Evolutionary conservation across 257 asterid genomes (phyloP), one percentile per base, ranked within the genome.

Genomic region (Fraxinus americana): DNA sequence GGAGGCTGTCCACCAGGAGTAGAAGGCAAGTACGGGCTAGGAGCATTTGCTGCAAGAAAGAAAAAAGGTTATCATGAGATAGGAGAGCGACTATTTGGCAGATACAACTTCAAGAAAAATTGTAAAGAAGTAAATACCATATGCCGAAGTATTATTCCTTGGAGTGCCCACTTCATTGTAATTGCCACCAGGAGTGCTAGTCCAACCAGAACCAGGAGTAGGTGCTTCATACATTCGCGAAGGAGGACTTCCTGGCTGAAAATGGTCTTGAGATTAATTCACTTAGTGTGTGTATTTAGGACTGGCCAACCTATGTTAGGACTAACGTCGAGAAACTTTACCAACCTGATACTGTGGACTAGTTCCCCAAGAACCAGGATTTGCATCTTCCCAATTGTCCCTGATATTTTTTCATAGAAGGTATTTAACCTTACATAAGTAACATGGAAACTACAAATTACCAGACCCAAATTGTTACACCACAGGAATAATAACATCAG

Each of bases 1-100:
- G 99, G 99, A 59, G 96, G 98, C 81, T 91, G 98, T 61, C 99
- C 99, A 74, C 99, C 97, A 38, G 98, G 98, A 52, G 98, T 93
- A 16, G 97, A 92, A 52, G 99, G 98, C 83, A 96, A 75, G 86
- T 93, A 93, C 17, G 99, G 99, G 79, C 98, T 96, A 25, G 99
- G 97, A 77, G 97, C 98, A 91, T 93, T 96, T 80, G 90, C 98
- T 96, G 90, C 72, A 72, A 29, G 77, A 72, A 70, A 82, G 71
- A 68, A 34, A 59, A 59, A 66, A 29, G 39, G 23, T 43, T 43
- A 43, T 13, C 16, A 11, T 43, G 52, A 43, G 52, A 43, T 43
- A 1, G 17, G 52, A 43, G 52, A 43, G 52, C 13, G 12, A 43
- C 52, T 43, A 43, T 12, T 43, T 43, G 52, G 67, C 39, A 52